These are phyloP conservation scores for Saccharomyces mikatae DNA, from an alignment of 805 yeast genomes.

Conservation along the genomic window DNA sequence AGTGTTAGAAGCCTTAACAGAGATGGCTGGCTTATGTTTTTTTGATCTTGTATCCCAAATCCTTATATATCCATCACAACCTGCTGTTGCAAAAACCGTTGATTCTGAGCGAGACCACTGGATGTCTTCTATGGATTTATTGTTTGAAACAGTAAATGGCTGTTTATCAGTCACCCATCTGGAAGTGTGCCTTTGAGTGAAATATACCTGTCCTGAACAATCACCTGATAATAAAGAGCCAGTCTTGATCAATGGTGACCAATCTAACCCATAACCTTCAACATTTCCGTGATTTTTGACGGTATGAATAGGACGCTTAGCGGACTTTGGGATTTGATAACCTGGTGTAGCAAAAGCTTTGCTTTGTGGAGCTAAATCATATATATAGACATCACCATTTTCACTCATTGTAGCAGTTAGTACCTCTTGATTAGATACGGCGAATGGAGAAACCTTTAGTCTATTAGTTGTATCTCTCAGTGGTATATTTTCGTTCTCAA, in stretches of 20 bases:
- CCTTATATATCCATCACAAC: constrained; percentile 70
- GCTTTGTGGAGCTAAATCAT: constrained; percentile 70
- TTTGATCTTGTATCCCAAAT: constrained; percentile 96
- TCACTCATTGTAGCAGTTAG: constrained; percentile 85
- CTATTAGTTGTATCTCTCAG: constrained; percentile 82
- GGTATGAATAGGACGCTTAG: constrained; percentile 76
- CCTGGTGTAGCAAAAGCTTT: constrained; percentile 89
- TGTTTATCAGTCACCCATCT: constrained; percentile 82
- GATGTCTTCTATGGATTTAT: constrained; percentile 84
- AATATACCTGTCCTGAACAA: constrained; percentile 69
- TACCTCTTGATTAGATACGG: constrained; percentile 57
- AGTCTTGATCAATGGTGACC: constrained; percentile 79
- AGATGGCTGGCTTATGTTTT: constrained; percentile 83
- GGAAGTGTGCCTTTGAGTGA: constrained; percentile 67
- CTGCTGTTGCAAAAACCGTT: constrained; percentile 93
- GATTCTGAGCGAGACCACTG: constrained; percentile 92
- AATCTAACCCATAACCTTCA: constrained; percentile 96
- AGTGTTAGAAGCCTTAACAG: constrained; percentile 66
- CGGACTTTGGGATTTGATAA: constrained; percentile 62
- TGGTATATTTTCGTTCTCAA: constrained; percentile 77
- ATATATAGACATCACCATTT: constrained; percentile 80
- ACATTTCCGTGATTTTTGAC: constrained; percentile 80
- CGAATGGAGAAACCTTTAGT: constrained; percentile 73
- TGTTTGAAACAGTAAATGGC: constrained; percentile 56
- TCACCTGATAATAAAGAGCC: constrained; percentile 89